Conservation (phyloP, 2,329 filamentous ascomycete genomes). For the Cladosporium oxysporum region DNA sequence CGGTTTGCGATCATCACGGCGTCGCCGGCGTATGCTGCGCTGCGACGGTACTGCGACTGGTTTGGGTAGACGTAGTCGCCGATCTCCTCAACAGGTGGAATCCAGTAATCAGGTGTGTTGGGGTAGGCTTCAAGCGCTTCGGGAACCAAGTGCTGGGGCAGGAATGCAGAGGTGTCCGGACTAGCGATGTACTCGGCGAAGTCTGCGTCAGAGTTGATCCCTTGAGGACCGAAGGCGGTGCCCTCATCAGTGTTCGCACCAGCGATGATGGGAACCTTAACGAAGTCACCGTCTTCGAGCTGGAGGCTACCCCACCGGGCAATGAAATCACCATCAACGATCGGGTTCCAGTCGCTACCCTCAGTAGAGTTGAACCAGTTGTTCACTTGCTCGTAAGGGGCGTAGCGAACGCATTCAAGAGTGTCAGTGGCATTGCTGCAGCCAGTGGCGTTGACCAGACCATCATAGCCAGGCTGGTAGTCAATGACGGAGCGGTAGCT, state of each 20-base stretch:
- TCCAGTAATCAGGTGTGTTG: conserved; percentile 51
- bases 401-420: conserved; percentile 64
- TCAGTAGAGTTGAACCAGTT: conserved; percentile 32
- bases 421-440: conserved; percentile 61
- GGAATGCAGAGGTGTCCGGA: conserved; percentile 25
- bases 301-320: conserved; percentile 55
- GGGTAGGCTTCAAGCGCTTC: conserved; percentile 54
- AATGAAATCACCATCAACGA: conserved; percentile 60
- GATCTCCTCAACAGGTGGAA: conserved; percentile 44
- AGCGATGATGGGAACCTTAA: conserved; percentile 60
- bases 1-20: conserved; percentile 57
- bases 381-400: conserved; percentile 34
- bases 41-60: conserved; percentile 56
- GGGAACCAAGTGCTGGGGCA: conserved; percentile 32
- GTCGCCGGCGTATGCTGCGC: conserved; percentile 58
- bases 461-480: conserved; percentile 62
- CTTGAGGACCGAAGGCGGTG: conserved; percentile 54
- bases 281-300: conserved; percentile 59
- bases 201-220: conserved; percentile 52
- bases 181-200: conserved; percentile 41
- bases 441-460: conserved; percentile 59
- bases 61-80: conserved; percentile 41
- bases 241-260: conserved; percentile 70
- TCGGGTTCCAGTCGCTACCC: conserved; percentile 42
- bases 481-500: conserved; percentile 24